Percentiles rank a stretch among this genome's conserved stretches.
Conservation (phyloP, 2,329 filamentous ascomycete species). For the Tolypocladium inflatum region DNA sequence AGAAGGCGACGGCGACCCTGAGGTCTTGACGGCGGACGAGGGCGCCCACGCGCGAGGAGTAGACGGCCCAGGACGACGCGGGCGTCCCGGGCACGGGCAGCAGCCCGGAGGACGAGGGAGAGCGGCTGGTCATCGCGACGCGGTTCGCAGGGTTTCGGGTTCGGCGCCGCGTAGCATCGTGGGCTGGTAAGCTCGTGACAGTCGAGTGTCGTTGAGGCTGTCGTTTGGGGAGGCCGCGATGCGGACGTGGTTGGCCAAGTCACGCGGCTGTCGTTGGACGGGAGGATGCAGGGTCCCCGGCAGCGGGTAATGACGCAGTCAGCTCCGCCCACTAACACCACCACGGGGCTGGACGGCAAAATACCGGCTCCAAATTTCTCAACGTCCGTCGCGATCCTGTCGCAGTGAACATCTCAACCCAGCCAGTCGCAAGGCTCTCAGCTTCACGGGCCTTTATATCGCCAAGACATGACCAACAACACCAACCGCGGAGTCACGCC, state of each 20-base stretch:
- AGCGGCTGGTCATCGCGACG: conserved; percentile 23
- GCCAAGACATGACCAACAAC: background rate
- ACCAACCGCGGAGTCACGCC: background rate
- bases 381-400: background rate
- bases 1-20: conserved; percentile 72
- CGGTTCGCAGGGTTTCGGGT: background rate
- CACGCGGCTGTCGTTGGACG: background rate
- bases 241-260: background rate
- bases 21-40: conserved; percentile 60
- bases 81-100: conserved; percentile 49
- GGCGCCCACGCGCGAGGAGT: conserved; percentile 53
- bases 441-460: background rate
- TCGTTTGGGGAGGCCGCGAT: too few species aligned
- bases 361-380: conserved; percentile 4
- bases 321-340: too few species aligned
- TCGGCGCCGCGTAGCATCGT: background rate
- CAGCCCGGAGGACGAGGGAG: conserved; percentile 33
- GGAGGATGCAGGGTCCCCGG: too few species aligned
- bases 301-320: too few species aligned
- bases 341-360: conserved; percentile 3
- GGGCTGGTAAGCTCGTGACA: background rate
- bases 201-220: background rate
- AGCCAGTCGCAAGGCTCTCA: background rate
- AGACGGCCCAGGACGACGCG: conserved; percentile 63
- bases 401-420: background rate